A percentile compares a stretch with the other conserved stretches of the same genome.
phyloP scores from a whole-genome alignment of 176 grass and related monocot species.

The Aegilops speltoides region DNA sequence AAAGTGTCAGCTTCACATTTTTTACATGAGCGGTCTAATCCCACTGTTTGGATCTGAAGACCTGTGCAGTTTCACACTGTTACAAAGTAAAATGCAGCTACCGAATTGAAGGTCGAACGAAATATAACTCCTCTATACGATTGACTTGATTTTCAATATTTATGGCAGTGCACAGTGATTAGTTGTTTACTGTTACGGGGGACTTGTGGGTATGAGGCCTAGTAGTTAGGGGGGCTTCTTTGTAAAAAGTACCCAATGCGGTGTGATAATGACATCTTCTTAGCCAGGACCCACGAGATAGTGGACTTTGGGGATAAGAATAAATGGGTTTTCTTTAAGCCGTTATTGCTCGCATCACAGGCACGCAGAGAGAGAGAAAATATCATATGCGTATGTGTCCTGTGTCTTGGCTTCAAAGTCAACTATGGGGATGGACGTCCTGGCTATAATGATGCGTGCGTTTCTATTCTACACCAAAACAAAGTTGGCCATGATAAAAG shows the following conservation, averaged over 20 bases:
- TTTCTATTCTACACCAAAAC: not conserved
- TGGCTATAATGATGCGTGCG: constrained; percentile 7
- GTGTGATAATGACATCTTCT: constrained; percentile 26
- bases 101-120: not conserved
- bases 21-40: not conserved
- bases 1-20: not conserved
- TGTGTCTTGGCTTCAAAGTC: constrained; percentile 47
- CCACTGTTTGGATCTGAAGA: not conserved
- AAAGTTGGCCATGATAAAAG: constrained; percentile 21
- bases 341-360: constrained; percentile 27
- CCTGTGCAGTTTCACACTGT: not conserved
- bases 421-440: constrained; percentile 9
- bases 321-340: constrained; percentile 18
- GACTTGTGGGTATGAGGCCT: not conserved
- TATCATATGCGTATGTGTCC: constrained; percentile 14
- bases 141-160: not conserved
- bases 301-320: constrained; percentile 53
- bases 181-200: not conserved
- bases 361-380: not conserved
- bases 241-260: not conserved
- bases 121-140: not conserved
- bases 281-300: constrained; percentile 29
- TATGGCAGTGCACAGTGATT: not conserved
- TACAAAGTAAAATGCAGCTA: not conserved
- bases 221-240: not conserved